Evolutionary conservation across 2,329 filamentous ascomycete species (phyloP).

Genomic region (Alternaria ventricosa): DNA sequence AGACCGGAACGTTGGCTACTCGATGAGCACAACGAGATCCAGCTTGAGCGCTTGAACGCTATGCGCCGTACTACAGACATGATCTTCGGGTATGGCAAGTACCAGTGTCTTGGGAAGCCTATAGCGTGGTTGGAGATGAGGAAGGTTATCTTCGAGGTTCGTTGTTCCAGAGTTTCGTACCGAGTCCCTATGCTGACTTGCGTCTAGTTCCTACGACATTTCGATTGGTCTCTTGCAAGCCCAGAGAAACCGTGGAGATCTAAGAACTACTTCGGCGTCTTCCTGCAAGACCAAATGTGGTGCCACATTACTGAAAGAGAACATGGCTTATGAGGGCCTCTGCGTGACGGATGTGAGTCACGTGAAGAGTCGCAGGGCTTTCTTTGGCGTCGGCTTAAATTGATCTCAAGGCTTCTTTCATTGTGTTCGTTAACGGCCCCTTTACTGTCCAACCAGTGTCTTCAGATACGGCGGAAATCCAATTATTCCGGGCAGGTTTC

Average conservation of each 20-base stretch:
- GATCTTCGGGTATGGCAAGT: constrained; percentile 43
- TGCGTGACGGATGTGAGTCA: background rate
- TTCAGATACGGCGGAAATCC: background rate
- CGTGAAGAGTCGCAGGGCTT: background rate
- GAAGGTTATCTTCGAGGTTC: constrained; percentile 52
- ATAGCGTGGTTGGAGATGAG: constrained; percentile 44
- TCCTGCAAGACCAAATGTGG: constrained; percentile 29
- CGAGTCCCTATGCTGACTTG: background rate
- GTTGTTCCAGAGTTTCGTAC: background rate
- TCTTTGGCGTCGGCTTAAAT: background rate
- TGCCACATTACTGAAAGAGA: constrained; percentile 24
- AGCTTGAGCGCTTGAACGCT: constrained; percentile 8
- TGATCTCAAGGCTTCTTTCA: background rate
- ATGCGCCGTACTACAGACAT: constrained; percentile 40
- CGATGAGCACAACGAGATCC: constrained; percentile 14
- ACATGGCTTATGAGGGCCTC: background rate
- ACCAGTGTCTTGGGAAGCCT: constrained; percentile 39
- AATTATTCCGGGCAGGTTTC: background rate
- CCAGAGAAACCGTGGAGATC: constrained; percentile 31
- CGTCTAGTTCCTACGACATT: constrained; percentile 25
- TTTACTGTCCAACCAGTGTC: background rate
- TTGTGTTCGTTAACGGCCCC: background rate
- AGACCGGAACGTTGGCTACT: constrained; percentile 57
- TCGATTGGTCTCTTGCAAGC: constrained; percentile 29
- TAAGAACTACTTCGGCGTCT: constrained; percentile 27